These are phyloP conservation scores for Triglochin maritima DNA, from an alignment of 106 monocot genomes.

Conservation along the genomic window DNA sequence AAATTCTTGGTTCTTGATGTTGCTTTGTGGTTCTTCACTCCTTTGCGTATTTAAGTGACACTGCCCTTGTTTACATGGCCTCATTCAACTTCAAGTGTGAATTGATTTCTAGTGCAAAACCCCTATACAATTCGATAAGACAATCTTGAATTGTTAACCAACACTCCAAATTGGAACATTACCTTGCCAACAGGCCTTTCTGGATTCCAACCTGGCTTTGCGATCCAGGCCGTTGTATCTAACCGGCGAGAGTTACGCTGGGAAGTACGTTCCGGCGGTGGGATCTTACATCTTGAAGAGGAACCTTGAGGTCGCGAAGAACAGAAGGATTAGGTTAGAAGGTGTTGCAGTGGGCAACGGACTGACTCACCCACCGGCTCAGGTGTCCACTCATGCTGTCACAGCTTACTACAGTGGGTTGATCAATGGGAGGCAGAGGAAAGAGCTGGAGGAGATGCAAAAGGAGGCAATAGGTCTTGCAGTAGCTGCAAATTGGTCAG, in stretches of 20 bases:
- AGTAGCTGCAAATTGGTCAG: constrained; percentile 30
- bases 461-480: constrained; percentile 24
- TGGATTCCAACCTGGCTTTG: constrained; percentile 32
- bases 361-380: constrained; percentile 56
- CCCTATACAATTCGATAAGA: too few relatives aligned
- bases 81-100: too few relatives aligned
- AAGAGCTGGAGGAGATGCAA: constrained; percentile 40
- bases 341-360: constrained; percentile 85
- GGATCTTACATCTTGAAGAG: constrained; percentile 35
- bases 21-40: too few relatives aligned
- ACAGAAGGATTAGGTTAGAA: constrained; percentile 31
- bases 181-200: constrained; percentile 9
- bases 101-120: too few relatives aligned
- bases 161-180: too few relatives aligned
- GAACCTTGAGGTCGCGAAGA: constrained; percentile 12
- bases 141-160: too few relatives aligned
- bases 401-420: constrained; percentile 57
- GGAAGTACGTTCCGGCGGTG: constrained; percentile 62
- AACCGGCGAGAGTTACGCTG: constrained; percentile 91
- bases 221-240: constrained; percentile 53
- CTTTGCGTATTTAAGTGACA: too few relatives aligned
- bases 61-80: too few relatives aligned
- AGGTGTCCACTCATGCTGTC: constrained; percentile 59
- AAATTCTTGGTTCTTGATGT: too few relatives aligned
- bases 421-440: constrained; percentile 40